Base-by-base conservation (phyloP, 805 yeast genomes). In the Babjeviella inositovora region DNA sequence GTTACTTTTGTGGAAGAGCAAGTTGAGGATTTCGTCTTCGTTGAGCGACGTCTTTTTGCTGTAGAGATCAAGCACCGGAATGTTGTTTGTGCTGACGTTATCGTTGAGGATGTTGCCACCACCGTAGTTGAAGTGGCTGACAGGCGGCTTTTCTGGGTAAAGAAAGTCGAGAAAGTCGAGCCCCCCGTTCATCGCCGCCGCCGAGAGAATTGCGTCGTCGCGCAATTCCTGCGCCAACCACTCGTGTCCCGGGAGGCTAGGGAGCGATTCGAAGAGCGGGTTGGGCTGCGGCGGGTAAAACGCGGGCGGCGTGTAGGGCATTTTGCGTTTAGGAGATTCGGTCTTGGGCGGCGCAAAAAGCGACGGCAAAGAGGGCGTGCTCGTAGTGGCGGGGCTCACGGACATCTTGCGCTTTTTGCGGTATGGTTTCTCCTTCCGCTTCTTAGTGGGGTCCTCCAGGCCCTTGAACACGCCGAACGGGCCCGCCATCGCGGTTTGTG, bases 401-500 rank as follows among this genome's bases (percentile, higher is more conserved):
- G 21, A 17, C 17, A 12, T 31, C 26, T 25, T 25, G 23, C 25
- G 28, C 28, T 23, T 28, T 28, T 24, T 30, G 26, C 23, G 27
- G 33, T 21, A 29, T 37, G 25, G 28, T 33, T 24, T 35, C 36
- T 30, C 20, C 26, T 22, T 30, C 22, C 13, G 31, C 23, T 6
- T 22, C 21, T 17, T 20, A 14, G 13, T 15, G 7, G 42, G 22
- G 24, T 36, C 26, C 27, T 32, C 34, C 14, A 41, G 28, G 1
- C 73, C 73, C 32, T 59, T 60, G 35, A 82, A 80, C 1, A 80
- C 90, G 1, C 92, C 93, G 52, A 81, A 84, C 8, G 90, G 92
- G 1, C 93, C 93, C 20, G 62, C 45, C 4, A 62, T 37, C 47
- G 62, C 57, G 0, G 81, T 72, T 19, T 55, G 53, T 3, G 51